Conservation (phyloP, 139 green algal genomes). For the Ulvella scutata region DNA sequence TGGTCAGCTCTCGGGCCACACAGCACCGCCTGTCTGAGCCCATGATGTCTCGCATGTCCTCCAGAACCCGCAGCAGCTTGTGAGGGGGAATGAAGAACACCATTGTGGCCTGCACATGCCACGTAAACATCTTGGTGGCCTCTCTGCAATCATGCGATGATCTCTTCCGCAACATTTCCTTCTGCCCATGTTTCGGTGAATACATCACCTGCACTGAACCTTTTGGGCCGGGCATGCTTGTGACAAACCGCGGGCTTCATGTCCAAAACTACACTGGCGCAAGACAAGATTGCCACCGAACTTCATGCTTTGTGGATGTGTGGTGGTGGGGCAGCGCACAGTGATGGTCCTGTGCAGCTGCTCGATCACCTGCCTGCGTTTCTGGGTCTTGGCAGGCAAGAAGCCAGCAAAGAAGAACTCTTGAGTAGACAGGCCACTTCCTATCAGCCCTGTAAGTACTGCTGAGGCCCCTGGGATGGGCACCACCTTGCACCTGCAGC, state of each 20-base stretch:
- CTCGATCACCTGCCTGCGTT: conserved; percentile 21
- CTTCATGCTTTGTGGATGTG: too few species aligned
- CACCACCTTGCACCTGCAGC: conserved; percentile 26
- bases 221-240: not conserved
- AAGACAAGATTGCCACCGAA: not conserved
- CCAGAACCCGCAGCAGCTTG: conserved; percentile 28
- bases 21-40: conserved; percentile 32
- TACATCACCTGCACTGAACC: not conserved
- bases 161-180: not conserved
- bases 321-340: not conserved
- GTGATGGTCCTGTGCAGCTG: not conserved
- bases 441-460: conserved; percentile 48
- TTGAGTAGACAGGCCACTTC: conserved; percentile 46
- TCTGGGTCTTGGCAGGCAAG: conserved; percentile 46
- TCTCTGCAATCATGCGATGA: not conserved
- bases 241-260: not conserved
- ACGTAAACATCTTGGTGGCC: too few species aligned
- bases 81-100: conserved; percentile 65
- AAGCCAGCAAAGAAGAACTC: conserved; percentile 72
- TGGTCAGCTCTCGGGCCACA: conserved; percentile 78
- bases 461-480: conserved; percentile 72
- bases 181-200: not conserved
- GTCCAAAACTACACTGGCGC: not conserved
- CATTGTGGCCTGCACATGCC: conserved; percentile 31
- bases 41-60: conserved; percentile 40